Evolutionary conservation across 331 rosid species (phyloP).

Genomic region (Malus hybrid): DNA sequence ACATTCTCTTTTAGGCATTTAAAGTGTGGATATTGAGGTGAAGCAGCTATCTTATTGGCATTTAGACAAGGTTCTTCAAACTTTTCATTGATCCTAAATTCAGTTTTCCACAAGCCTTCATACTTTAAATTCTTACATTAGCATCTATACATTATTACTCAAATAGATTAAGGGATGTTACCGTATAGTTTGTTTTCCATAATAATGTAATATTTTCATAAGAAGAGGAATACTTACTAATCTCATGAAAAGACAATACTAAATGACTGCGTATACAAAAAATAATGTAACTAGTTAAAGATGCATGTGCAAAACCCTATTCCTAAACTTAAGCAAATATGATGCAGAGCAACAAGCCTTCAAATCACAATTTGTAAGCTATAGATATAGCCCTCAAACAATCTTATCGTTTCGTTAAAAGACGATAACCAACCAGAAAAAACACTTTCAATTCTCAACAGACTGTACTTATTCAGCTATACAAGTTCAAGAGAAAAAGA

Average conservation of each 20-base stretch:
- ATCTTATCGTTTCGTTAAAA: not conserved
- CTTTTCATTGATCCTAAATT: too few species aligned
- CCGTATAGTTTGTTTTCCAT: not conserved
- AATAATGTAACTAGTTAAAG: not conserved
- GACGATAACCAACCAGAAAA: not conserved
- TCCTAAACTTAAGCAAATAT: not conserved
- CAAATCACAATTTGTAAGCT: not conserved
- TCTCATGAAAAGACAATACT: not conserved
- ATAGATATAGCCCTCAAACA: not conserved
- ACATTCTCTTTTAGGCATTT: not conserved
- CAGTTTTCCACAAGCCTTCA: not conserved
- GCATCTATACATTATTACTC: not conserved
- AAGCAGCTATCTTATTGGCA: not conserved
- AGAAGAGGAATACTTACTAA: not conserved
- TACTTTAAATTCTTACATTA: not conserved
- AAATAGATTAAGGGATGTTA: not conserved
- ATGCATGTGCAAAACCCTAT: not conserved
- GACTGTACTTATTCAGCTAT: not conserved
- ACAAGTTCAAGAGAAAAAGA: not conserved
- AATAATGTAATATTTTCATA: not conserved
- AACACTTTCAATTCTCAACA: not conserved
- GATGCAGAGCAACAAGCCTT: not conserved
- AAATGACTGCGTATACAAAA: not conserved
- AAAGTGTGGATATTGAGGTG: not conserved
- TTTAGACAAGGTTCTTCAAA: not conserved